Evolutionary conservation across 768 basidiomycete species (phyloP), one percentile per base, ranked within the genome.

Genomic region (Lentinula raphanica): DNA sequence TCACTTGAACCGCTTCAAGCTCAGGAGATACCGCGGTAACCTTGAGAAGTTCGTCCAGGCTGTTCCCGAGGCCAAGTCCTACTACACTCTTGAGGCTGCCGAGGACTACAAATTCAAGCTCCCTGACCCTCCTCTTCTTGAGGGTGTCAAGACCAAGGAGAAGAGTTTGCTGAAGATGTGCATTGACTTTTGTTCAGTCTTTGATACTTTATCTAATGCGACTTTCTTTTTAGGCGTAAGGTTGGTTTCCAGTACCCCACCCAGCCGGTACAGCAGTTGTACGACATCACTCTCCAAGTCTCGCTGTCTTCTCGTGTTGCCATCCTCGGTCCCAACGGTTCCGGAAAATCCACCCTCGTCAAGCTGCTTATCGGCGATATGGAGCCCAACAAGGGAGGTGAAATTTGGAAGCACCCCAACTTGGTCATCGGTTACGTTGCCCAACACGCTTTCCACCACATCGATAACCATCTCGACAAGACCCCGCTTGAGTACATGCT

Each of bases 81-180:
- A 98, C 84, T 98, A 94, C 82, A 92, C 90, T 61, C 91, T 98
- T 66, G 87, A 96, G 77, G 92, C 94, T 59, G 84, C 85, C 54
- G 94, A 96, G 78, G 92, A 96, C 81, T 98, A 98, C 87, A 90
- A 85, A 78, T 98, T 97, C 87, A 95, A 94, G 85, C 87, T 98
- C 66, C 95, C 95, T 58, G 88, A 93, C 69, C 95, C 95, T 55
- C 95, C 95, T 69, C 86, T 98, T 63, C 90, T 98, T 62, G 95
- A 98, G 64, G 95, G 95, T 89, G 95, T 98, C 79, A 98, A 98
- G 89, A 98, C 95, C 69, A 98, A 98, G 84, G 94, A 98, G 79
- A 98, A 96, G 86, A 86, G 85, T 60, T 78, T 98, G 66, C 75
- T 97, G 63, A 98, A 98, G 84, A 96, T 98, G 94, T 77, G 61